Base-by-base conservation (phyloP, 305 asterid genomes). In the Fraxinus dipetala region DNA sequence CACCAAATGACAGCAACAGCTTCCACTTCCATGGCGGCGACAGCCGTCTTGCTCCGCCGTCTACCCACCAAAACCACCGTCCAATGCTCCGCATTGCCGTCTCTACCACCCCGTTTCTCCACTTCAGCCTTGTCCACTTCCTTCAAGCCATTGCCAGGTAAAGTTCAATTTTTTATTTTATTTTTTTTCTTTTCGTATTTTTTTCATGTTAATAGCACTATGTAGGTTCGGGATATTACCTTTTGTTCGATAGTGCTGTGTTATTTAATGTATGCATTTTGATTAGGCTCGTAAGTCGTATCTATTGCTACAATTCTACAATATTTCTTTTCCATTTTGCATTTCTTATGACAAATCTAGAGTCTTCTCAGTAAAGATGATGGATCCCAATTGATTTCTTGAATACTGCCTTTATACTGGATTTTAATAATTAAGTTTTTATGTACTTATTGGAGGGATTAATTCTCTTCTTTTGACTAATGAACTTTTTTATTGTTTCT, bases 21-120 rank as follows among this genome's bases (percentile, higher is more conserved):
- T 88, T 88, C 95, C 88, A 88, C 97, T 85, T 94, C 95, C 65
- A 93, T 91, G 97, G 95, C 96, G 89, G 95, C 97, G 81, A 89
- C 94, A 82, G 93, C 94, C 91, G 91, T 90, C 76, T 87, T 91
- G 86, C 72, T 89, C 75, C 90, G 92, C 83, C 88, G 91, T 78
- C 87, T 89, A 63, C 90, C 91, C 48, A 80, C 87, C 81, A 85
- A 79, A 72, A 80, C 72, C 72, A 20, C 87, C 75, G 84, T 77
- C 75, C 83, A 77, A 35, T 88, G 86, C 90, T 85, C 92, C 32
- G 88, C 92, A 32, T 80, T 90, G 84, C 92, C 95, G 38, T 90
- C 56, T 78, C 91, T 93, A 2, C 92, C 92, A 24, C 78, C 94
- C 35, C 85, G 91, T 26, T 83, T 86, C 28, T 85, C 89, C 48